Conservation (phyloP, 768 basidiomycete species). For the Astraeus odoratus region DNA sequence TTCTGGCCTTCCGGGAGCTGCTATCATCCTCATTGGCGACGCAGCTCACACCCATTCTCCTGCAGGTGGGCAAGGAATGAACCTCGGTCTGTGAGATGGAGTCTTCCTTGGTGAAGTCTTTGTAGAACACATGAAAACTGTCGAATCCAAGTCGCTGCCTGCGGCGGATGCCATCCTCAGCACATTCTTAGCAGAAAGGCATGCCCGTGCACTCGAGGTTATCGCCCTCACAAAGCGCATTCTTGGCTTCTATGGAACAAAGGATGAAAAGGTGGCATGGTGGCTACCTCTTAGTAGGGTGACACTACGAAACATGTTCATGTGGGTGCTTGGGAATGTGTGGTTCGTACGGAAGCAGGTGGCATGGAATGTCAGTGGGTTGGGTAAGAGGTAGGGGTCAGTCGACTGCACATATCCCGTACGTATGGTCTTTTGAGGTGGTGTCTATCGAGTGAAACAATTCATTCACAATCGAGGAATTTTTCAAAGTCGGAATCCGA, state of each 20-base stretch:
- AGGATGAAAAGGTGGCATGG: constrained; percentile 13
- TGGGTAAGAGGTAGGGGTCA: constrained; percentile 16
- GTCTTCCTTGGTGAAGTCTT: constrained; percentile 39
- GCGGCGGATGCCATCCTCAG: constrained; percentile 28
- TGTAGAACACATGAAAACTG: constrained; percentile 25
- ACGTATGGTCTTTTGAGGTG: too few species aligned
- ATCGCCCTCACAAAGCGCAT: constrained; percentile 36
- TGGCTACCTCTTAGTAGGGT: constrained; percentile 22
- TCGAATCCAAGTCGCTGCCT: constrained; percentile 3
- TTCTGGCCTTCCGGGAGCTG: constrained; percentile 8
- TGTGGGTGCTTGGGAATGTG: constrained; percentile 18
- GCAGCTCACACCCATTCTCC: constrained; percentile 53
- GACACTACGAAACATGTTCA: constrained; percentile 19
- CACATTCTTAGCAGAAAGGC: constrained; percentile 31
- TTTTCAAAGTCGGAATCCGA: too few species aligned
- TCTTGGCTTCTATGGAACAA: constrained; percentile 17
- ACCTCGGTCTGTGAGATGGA: constrained; percentile 51
- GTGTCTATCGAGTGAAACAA: too few species aligned
- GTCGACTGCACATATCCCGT: too few species aligned
- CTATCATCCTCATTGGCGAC: constrained; percentile 33
- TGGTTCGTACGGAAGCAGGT: constrained; percentile 11
- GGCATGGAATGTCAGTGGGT: constrained; percentile 23
- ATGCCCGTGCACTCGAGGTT: constrained; percentile 33
- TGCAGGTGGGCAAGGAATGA: constrained; percentile 52
- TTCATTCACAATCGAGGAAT: too few species aligned